phyloP scores from a whole-genome alignment of 2,329 filamentous ascomycete genomes.

The Colletotrichum eremochloae region DNA sequence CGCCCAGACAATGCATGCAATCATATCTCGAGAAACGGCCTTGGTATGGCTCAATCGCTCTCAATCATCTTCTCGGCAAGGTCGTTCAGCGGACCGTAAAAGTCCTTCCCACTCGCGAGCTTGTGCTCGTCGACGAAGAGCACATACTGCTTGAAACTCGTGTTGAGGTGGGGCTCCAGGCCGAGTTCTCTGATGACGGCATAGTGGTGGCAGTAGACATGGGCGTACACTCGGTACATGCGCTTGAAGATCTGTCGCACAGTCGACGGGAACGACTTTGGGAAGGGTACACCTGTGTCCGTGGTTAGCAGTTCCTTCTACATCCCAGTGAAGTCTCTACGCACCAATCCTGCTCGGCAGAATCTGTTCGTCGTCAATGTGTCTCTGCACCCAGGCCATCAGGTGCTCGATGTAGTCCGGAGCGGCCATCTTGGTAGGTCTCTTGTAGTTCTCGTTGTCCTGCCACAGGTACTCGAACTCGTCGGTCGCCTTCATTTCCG shows the following conservation, averaged over 20 bases:
- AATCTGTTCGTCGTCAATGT: conserved; percentile 94
- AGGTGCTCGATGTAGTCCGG: conserved; percentile 98
- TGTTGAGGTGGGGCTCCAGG: conserved; percentile 97
- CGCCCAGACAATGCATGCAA: conserved; percentile 40
- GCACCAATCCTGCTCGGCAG: conserved; percentile 93
- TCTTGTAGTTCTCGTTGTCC: conserved; percentile 92
- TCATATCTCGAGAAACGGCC: conserved; percentile 1
- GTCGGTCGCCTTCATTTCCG: conserved; percentile 99
- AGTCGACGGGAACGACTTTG: conserved; percentile 88
- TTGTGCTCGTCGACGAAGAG: conserved; percentile 98
- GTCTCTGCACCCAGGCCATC: conserved; percentile 96
- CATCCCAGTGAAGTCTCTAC: conserved; percentile 37
- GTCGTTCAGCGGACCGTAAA: conserved; percentile 95
- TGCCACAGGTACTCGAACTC: conserved; percentile 99
- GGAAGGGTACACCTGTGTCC: conserved; percentile 84
- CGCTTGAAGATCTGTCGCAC: conserved; percentile 98
- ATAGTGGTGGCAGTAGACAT: conserved; percentile 99
- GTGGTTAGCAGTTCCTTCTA: conserved; percentile 34
- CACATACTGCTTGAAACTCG: conserved; percentile 99
- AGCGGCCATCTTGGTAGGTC: conserved; percentile 97
- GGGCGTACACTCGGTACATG: conserved; percentile 97
- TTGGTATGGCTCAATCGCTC: conserved; percentile 74
- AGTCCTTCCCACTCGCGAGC: conserved; percentile 93
- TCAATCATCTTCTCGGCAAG: conserved; percentile 97
- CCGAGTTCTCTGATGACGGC: conserved; percentile 95